These are phyloP conservation scores for Pittosporum tobira DNA, from an alignment of 129 eudicot species.

Conservation along the genomic window DNA sequence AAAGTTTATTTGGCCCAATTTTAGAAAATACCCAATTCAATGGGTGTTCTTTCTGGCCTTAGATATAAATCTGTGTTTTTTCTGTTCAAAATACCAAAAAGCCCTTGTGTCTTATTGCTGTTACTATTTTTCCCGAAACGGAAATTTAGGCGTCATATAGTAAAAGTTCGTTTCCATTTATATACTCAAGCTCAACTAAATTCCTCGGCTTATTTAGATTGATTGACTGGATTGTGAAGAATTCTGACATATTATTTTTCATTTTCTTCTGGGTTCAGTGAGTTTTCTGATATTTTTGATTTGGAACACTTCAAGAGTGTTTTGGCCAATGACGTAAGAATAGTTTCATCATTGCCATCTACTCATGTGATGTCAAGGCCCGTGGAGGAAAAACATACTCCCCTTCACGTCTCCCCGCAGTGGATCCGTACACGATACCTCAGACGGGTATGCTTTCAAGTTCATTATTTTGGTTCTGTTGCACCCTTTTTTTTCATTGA, in stretches of 20 bases:
- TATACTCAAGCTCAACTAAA: not conserved
- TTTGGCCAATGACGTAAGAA: constrained; percentile 64
- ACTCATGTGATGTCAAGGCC: constrained; percentile 89
- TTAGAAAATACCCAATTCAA: not conserved
- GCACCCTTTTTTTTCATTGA: not conserved
- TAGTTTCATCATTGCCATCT: constrained; percentile 79
- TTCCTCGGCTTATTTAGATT: not conserved
- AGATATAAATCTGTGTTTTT: not conserved
- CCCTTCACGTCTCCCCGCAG: constrained; percentile 72
- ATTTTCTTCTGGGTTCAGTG: constrained; percentile 45
- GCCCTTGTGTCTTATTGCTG: too few species aligned
- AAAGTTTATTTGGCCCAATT: not conserved
- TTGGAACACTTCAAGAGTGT: constrained; percentile 83
- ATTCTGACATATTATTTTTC: not conserved
- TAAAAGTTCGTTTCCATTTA: not conserved
- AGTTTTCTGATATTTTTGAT: constrained; percentile 89
- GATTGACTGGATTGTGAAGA: not conserved
- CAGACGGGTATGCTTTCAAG: constrained; percentile 30
- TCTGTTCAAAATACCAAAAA: not conserved
- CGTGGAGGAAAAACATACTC: constrained; percentile 75
- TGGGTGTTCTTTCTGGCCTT: not conserved
- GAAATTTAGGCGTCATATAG: not conserved
- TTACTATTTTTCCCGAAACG: not conserved
- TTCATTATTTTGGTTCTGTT: not conserved
- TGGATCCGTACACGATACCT: constrained; percentile 77